These are phyloP conservation scores for Boletellus deceptivus DNA, from an alignment of 1,284 basidiomycete species.

Conservation along the genomic window DNA sequence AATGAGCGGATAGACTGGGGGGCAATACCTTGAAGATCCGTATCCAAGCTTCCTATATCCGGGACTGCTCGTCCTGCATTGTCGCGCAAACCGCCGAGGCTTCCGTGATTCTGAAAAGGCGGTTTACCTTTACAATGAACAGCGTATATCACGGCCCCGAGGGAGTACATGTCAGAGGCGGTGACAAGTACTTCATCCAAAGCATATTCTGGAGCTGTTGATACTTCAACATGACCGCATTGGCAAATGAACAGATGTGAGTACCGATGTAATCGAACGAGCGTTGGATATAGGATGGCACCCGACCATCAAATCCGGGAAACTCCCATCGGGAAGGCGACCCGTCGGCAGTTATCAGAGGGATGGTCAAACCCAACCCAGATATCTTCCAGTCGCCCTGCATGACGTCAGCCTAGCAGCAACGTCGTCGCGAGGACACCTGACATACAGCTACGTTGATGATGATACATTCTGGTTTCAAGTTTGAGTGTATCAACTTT, in stretches of 20 bases:
- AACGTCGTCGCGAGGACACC: not conserved
- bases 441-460: slow-evolving; percentile 81
- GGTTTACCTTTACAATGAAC: slow-evolving; percentile 87
- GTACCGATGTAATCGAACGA: slow-evolving; percentile 94
- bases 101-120: slow-evolving; percentile 89
- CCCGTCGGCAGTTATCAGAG: slow-evolving; percentile 71
- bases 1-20: not conserved
- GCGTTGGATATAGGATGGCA: slow-evolving; percentile 83
- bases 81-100: slow-evolving; percentile 73
- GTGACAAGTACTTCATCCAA: slow-evolving; percentile 85
- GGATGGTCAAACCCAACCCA: slow-evolving; percentile 85
- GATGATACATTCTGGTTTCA: slow-evolving; percentile 82
- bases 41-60: slow-evolving; percentile 62
- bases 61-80: slow-evolving; percentile 67
- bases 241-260: not conserved
- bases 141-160: slow-evolving; percentile 88
- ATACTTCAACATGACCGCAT: slow-evolving; percentile 3
- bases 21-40: slow-evolving; percentile 62
- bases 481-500: slow-evolving; percentile 88
- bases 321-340: slow-evolving; percentile 82
- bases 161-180: slow-evolving; percentile 91
- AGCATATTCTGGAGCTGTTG: slow-evolving; percentile 88
- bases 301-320: slow-evolving; percentile 80
- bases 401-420: not conserved
- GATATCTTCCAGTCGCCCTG: slow-evolving; percentile 99